phyloP scores from a whole-genome alignment of 176 grass and related monocot genomes.

The Cymbopogon citratus region DNA sequence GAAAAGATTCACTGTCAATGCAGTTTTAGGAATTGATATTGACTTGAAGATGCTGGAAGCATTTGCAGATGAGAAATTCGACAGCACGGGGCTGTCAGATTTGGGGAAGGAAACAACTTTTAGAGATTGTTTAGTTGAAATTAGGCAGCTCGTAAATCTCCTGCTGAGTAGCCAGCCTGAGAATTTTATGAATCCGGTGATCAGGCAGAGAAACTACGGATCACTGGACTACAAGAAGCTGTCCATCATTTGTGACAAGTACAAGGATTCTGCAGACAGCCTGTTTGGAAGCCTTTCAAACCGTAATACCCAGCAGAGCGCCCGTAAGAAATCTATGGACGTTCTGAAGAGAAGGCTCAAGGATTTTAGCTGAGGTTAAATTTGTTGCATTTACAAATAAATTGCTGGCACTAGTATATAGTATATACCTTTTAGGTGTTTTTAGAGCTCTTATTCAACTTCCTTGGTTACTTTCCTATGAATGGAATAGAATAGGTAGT shows the following conservation, averaged over 20 bases:
- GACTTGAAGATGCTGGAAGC: constrained; percentile 79
- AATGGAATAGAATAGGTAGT: neutral
- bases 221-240: constrained; percentile 87
- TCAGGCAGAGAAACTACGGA: constrained; percentile 77
- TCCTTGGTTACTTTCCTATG: neutral
- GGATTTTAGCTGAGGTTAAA: constrained; percentile 61
- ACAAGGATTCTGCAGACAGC: constrained; percentile 71
- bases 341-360: constrained; percentile 82
- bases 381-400: constrained; percentile 16
- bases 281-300: constrained; percentile 73
- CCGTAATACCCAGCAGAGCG: constrained; percentile 65
- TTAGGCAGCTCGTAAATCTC: constrained; percentile 82
- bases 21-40: constrained; percentile 65
- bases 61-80: constrained; percentile 74
- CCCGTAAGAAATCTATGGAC: constrained; percentile 91
- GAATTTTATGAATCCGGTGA: constrained; percentile 92
- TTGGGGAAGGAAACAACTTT: constrained; percentile 71
- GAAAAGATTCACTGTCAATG: constrained; percentile 84
- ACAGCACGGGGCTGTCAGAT: constrained; percentile 54
- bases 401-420: neutral
- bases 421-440: neutral
- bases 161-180: constrained; percentile 91
- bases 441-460: neutral
- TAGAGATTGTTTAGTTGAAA: constrained; percentile 72
- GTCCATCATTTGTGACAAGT: constrained; percentile 68